Evolutionary conservation across 2,329 filamentous ascomycete species (phyloP).

Genomic region (Teratosphaeria viscida): DNA sequence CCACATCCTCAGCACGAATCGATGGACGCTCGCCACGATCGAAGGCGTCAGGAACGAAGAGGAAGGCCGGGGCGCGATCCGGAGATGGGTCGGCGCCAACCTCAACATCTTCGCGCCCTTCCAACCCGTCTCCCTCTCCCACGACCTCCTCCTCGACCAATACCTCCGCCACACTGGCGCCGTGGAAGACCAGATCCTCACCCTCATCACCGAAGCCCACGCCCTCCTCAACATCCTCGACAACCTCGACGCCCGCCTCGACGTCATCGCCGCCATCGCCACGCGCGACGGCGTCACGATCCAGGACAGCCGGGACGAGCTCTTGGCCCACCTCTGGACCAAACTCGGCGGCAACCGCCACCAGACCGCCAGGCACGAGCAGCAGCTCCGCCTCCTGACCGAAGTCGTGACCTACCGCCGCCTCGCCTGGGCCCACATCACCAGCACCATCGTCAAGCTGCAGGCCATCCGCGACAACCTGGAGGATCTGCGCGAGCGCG

Average conservation of each 20-base stretch:
- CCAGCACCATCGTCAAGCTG: constrained; percentile 58
- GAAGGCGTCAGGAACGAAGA: constrained; percentile 46
- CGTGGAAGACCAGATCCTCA: constrained; percentile 58
- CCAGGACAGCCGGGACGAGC: constrained; percentile 50
- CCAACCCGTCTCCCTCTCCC: constrained; percentile 46
- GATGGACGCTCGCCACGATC: constrained; percentile 62
- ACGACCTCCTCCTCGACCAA: constrained; percentile 56
- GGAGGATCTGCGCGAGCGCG: constrained; percentile 60
- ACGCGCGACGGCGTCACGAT: constrained; percentile 52
- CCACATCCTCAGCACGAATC: constrained; percentile 62
- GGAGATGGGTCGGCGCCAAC: constrained; percentile 33
- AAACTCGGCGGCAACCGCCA: constrained; percentile 59
- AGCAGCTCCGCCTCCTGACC: constrained; percentile 53
- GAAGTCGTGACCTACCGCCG: constrained; percentile 58
- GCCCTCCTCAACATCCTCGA: constrained; percentile 55
- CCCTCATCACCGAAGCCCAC: constrained; percentile 60
- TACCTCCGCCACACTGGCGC: constrained; percentile 63
- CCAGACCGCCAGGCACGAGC: constrained; percentile 50
- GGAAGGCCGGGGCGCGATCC: constrained; percentile 28
- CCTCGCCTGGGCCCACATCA: constrained; percentile 58
- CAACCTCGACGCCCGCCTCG: constrained; percentile 58
- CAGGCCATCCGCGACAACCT: constrained; percentile 62
- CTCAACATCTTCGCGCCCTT: constrained; percentile 49
- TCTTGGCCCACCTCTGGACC: constrained; percentile 63
- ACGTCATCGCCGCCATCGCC: constrained; percentile 59